Evolutionary conservation across 1,284 basidiomycete genomes (phyloP), one percentile per base, ranked within the genome.

Genomic region (Gomphus bonarii): DNA sequence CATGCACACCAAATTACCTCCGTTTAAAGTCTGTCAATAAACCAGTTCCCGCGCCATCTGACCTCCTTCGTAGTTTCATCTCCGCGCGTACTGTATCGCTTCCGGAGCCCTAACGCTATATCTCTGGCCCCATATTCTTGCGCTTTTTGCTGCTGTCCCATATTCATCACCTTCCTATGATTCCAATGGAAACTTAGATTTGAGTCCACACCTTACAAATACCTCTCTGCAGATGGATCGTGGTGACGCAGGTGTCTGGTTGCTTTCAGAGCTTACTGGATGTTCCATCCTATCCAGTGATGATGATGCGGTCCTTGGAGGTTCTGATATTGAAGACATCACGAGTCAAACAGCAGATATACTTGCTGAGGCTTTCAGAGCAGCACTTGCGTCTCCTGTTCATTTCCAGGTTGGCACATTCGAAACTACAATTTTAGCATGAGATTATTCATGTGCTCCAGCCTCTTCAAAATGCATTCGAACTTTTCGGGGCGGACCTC

Each of bases 401-500:
- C 85, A 94, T 67, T 95, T 93, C 67, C 91, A 95, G 76, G 89
- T 84, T 65, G 60, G 74, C 42, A 35, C 36, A 42, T 6, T 11
- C 6, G 18, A 3, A 28, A 25, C 38, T n/a, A 50, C 22, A 30
- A 36, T 12, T 9, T 22, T 31, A 9, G 33, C 8, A 35, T 6
- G 20, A 35, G 30, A 22, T 53, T 35, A 25, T 25, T 30, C 53
- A 56, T 36, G 31, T 18, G 68, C 58, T 62, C 50, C 67, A 97
- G 88, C 78, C 88, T 1, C 70, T 93, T 56, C 88, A 91, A 0
- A 97, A 98, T 66, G 91, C 91, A 0, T 99, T 97, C 66, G 97
- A 99, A 69, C 80, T 99, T 11, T 98, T 88, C 66, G 95, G 95
- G 0, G 80, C 92, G 10, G 95, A 99, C 68, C 86, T 99, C 61